These are phyloP conservation scores for Cytospora paraplurivora DNA, from an alignment of 2,329 filamentous ascomycete genomes.

Conservation along the genomic window DNA sequence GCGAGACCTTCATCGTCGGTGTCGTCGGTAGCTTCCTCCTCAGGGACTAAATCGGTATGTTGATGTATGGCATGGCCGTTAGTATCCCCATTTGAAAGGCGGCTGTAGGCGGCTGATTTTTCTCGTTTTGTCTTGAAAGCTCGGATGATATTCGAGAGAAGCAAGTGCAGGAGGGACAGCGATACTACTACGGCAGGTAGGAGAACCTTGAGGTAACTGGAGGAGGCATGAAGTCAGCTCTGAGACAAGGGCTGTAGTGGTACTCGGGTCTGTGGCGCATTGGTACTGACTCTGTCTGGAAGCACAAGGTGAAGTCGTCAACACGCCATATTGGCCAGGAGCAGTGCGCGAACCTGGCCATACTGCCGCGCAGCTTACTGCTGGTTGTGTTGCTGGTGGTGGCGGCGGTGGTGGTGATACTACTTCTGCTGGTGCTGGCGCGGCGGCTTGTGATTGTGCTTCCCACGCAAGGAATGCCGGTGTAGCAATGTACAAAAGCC, in stretches of 20 bases:
- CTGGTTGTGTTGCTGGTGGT: background rate
- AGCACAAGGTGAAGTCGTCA: slow-evolving; percentile 66
- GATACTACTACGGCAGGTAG: slow-evolving; percentile 73
- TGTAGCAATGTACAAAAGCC: background rate
- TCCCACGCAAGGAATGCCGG: background rate
- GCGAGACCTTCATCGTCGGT: slow-evolving; percentile 63
- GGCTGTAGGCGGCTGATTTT: slow-evolving; percentile 54
- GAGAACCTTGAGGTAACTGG: slow-evolving; percentile 76
- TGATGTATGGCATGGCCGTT: slow-evolving; percentile 43
- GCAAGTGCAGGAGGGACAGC: slow-evolving; percentile 69
- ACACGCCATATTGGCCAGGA: slow-evolving; percentile 61
- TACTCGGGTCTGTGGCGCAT: slow-evolving; percentile 13
- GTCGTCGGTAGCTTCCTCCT: slow-evolving; percentile 45
- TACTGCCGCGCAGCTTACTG: slow-evolving; percentile 20
- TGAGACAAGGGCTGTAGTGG: slow-evolving; percentile 9
- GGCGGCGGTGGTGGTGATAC: background rate
- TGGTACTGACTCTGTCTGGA: slow-evolving; percentile 62
- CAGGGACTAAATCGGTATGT: slow-evolving; percentile 56
- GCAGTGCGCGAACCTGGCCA: slow-evolving; percentile 56
- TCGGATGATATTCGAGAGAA: slow-evolving; percentile 58
- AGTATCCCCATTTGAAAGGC: slow-evolving; percentile 46
- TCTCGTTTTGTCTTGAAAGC: slow-evolving; percentile 53
- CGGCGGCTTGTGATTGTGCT: background rate
- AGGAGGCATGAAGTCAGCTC: slow-evolving; percentile 20
- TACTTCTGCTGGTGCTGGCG: background rate